These are phyloP conservation scores for Eucalyptus marginata DNA, from an alignment of 345 rosid genomes.

Conservation along the genomic window DNA sequence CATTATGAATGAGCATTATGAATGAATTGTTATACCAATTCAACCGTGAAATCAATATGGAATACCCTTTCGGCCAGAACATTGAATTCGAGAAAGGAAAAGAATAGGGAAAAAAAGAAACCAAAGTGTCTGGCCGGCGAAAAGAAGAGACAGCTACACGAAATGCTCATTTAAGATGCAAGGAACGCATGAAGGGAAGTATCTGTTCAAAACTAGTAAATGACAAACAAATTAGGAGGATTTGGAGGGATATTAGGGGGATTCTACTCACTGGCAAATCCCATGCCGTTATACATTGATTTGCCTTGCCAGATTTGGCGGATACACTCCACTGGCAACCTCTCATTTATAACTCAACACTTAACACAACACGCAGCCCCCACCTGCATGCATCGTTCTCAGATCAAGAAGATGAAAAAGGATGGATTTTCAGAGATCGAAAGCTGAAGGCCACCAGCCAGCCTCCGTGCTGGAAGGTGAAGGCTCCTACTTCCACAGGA, in stretches of 20 bases:
- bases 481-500: constrained; percentile 16
- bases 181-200: background rate
- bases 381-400: background rate
- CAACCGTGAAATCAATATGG: background rate
- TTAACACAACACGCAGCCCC: background rate
- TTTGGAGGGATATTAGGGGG: background rate
- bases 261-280: background rate
- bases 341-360: background rate
- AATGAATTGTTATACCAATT: background rate
- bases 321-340: background rate
- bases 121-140: background rate
- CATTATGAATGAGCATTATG: background rate
- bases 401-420: background rate
- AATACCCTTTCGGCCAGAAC: background rate
- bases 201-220: background rate
- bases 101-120: background rate
- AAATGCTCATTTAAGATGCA: background rate
- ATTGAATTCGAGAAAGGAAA: background rate
- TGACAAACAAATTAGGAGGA: background rate
- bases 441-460: background rate
- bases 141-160: background rate
- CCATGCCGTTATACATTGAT: background rate
- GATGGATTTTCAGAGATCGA: background rate
- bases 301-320: background rate
- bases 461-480: constrained; percentile 24